Base-by-base conservation (phyloP, 352 stramenopile species). In the Phytophthora syringae region DNA sequence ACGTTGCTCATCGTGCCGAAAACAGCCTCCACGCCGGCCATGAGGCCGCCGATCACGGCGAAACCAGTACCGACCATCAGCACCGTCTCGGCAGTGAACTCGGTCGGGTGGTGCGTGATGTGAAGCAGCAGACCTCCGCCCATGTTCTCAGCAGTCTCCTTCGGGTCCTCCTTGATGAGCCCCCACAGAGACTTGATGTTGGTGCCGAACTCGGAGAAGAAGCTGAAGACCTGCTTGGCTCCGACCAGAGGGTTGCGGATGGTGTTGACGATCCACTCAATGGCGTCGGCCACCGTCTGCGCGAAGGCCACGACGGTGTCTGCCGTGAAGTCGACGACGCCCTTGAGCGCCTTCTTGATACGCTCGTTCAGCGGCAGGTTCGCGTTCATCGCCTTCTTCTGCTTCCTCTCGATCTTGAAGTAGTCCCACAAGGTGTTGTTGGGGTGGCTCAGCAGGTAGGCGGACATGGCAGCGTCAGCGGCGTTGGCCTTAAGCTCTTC, bases 71-170 rank as follows among this genome's bases (percentile, higher is more conserved):
- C 16, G 13, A 74, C 37, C 44, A 66, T 59, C 28, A 74, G 30
- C n/a, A 61, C 47, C 1, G 60, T 65, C 42, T 74, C 65, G 9
- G 65, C 60, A 13, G 65, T 74, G 36, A 74, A 74, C 13, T 74
- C 65, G 1, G 65, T 21, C 9, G 60, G 59, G 25, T 74, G 65
- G 43, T 74, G 65, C 36, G 24, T 61, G 20, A 74, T 60, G 28
- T 74, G 60, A n/a, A n/a, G n/a, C n/a, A n/a, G n/a, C n/a, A n/a
- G n/a, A n/a, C n/a, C n/a, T n/a, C n/a, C n/a, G n/a, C n/a, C n/a
- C n/a, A n/a, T n/a, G n/a, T n/a, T n/a, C n/a, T n/a, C n/a, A n/a
- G n/a, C n/a, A n/a, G n/a, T n/a, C n/a, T n/a, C n/a, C 22, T 66
- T 66, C 1, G 66, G 66, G 34, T 70, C 66, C n/a, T 70, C 39